Conservation (phyloP, 805 yeast species). For the Ogataea trehaloabstinens region DNA sequence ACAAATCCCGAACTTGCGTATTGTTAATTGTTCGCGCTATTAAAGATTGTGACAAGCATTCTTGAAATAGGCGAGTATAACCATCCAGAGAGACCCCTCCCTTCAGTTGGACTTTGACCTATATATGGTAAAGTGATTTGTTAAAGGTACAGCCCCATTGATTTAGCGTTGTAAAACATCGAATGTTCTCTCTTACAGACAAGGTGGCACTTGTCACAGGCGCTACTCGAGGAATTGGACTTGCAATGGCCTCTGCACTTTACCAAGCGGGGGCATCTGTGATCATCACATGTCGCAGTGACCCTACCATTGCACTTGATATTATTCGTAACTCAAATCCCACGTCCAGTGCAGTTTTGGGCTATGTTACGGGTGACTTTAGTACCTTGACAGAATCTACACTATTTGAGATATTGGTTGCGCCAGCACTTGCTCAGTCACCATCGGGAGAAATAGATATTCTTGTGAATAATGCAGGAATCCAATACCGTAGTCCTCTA, state of each 20-base stretch:
- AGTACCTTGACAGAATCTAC: conserved; percentile 28
- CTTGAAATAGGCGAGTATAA: too few species aligned
- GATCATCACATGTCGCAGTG: conserved; percentile 35
- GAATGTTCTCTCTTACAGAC: conserved; percentile 38
- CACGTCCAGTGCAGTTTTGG: conserved; percentile 24
- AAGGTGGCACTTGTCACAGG: conserved; percentile 47
- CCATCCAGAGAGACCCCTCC: too few species aligned
- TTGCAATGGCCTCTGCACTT: conserved; percentile 47
- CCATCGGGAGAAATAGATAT: conserved; percentile 31
- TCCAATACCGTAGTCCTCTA: conserved; percentile 32
- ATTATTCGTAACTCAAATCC: conserved; percentile 27
- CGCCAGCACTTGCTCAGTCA: conserved; percentile 30
- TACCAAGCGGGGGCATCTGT: conserved; percentile 48
- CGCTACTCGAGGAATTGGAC: conserved; percentile 56
- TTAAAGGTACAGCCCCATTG: too few species aligned
- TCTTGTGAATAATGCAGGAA: conserved; percentile 36
- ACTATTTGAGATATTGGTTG: conserved; percentile 29
- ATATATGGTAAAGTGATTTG: too few species aligned
- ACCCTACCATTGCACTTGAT: conserved; percentile 28
- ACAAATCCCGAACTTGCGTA: too few species aligned
- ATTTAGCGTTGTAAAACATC: too few species aligned
- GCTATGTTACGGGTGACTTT: conserved; percentile 26
- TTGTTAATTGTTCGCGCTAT: too few species aligned
- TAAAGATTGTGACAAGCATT: too few species aligned
- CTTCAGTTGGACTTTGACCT: too few species aligned